Evolutionary conservation across 139 green algal species (phyloP).

Genomic region (Chloropicon primus): DNA sequence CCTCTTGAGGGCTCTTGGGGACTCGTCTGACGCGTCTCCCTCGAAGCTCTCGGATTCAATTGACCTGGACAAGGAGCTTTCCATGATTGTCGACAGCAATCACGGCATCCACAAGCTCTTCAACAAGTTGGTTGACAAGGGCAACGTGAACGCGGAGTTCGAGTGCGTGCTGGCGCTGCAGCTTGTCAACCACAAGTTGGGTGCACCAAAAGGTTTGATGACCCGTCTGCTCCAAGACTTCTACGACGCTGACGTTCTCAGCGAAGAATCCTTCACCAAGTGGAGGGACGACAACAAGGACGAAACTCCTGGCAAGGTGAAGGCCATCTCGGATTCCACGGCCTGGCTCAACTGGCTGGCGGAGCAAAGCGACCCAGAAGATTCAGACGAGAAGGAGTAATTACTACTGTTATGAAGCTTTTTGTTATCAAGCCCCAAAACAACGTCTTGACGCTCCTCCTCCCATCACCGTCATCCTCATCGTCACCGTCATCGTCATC

Average conservation of each 20-base stretch:
- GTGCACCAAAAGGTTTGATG: not conserved
- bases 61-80: not conserved
- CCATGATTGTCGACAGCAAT: not conserved
- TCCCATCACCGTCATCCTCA: no score
- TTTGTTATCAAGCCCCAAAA: no score
- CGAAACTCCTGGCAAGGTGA: not conserved
- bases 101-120: not conserved
- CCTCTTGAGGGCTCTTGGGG: not conserved
- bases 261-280: not conserved
- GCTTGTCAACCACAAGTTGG: not conserved
- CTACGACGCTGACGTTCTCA: not conserved
- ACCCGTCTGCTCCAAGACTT: not conserved
- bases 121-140: not conserved
- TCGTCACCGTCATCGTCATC: no score
- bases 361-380: not conserved
- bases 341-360: not conserved
- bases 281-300: not conserved
- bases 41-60: not conserved
- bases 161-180: not conserved
- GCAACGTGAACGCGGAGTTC: not conserved
- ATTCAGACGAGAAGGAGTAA: not conserved
- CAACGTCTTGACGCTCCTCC: no score
- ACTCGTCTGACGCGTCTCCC: not conserved
- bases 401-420: not conserved
- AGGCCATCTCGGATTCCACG: not conserved